Evolutionary conservation across 176 grass and related monocot genomes (phyloP), one percentile per base, ranked within the genome.

Genomic region (Paspalum notatum): DNA sequence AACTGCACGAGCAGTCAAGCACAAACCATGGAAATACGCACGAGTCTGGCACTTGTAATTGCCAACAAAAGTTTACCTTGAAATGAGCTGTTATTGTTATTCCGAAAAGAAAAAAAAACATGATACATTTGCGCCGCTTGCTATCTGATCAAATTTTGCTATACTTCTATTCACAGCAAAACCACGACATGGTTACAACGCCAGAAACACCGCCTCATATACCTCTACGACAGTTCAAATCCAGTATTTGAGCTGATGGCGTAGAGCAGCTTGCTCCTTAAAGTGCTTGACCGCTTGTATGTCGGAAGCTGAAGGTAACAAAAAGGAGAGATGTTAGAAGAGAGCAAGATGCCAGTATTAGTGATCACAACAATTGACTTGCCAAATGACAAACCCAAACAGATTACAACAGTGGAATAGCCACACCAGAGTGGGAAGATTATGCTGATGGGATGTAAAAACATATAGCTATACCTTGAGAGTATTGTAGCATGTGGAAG

Each of bases 401-500:
- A 26, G 65, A 60, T 15, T 16, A 37, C 9, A 21, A n/a, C n/a
- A n/a, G n/a, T n/a, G n/a, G n/a, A n/a, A 11, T 16, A 68, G 11
- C 43, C 6, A 25, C 58, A 67, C 37, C 43, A 56, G 51, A 68
- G 49, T 25, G 20, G 17, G 52, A 1, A 68, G 59, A 86, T 22
- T 7, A 80, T n/a, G n/a, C 13, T 18, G 45, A 22, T 41, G 9
- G 53, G 6, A 38, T 40, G 48, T 13, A 22, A 8, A 63, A 6
- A 41, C 32, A 41, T 54, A 27, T n/a, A 61, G 58, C 13, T 79
- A 56, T 94, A 92, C 95, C 90, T 98, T 98, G 17, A 98, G 88
- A 9, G 90, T 98, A 20, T 98, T 98, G 85, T 98, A 98, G 83
- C 95, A 98, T 70, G 95, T 98, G 21, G 95, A 98, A 56, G 95